Evolutionary conservation across 495 filamentous ascomycete species (phyloP).

Genomic region (Neurospora sublineolata): DNA sequence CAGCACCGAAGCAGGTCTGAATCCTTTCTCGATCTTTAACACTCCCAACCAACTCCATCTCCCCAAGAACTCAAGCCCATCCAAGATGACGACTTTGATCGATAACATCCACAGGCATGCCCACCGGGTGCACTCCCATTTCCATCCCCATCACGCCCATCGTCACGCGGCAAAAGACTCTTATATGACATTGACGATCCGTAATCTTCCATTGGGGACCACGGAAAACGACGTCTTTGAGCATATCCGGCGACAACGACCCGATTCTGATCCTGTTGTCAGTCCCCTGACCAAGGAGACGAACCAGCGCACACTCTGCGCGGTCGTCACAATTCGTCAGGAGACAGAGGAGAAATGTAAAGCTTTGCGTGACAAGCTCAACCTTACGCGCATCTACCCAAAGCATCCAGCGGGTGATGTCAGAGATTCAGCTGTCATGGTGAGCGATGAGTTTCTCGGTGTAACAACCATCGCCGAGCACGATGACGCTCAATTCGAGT

Average conservation of each 20-base stretch:
- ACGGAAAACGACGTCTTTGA: conserved; percentile 4
- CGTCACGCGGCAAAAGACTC: neutral
- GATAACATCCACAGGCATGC: neutral
- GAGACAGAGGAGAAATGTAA: conserved; percentile 1
- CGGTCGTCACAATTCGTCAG: conserved; percentile 6
- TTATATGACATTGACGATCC: conserved; percentile 8
- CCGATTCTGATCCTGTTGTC: conserved; percentile 1
- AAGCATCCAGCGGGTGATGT: neutral
- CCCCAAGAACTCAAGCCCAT: neutral
- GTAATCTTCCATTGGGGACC: conserved; percentile 9
- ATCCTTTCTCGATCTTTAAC: neutral
- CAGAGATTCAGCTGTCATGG: neutral
- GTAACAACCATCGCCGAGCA: conserved; percentile 11
- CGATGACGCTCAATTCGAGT: conserved; percentile 12
- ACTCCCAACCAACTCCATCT: neutral
- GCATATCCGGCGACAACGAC: conserved; percentile 1
- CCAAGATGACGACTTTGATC: neutral
- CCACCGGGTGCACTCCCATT: neutral
- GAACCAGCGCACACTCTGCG: neutral
- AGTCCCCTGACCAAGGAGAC: conserved; percentile 1
- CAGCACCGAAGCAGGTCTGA: neutral
- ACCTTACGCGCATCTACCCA: conserved; percentile 1
- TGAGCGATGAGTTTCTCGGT: conserved; percentile 10
- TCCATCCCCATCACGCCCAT: neutral
- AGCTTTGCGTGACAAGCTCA: conserved; percentile 1